phyloP scores from a whole-genome alignment of 495 filamentous ascomycete genomes.

The Daldinia concentrica region DNA sequence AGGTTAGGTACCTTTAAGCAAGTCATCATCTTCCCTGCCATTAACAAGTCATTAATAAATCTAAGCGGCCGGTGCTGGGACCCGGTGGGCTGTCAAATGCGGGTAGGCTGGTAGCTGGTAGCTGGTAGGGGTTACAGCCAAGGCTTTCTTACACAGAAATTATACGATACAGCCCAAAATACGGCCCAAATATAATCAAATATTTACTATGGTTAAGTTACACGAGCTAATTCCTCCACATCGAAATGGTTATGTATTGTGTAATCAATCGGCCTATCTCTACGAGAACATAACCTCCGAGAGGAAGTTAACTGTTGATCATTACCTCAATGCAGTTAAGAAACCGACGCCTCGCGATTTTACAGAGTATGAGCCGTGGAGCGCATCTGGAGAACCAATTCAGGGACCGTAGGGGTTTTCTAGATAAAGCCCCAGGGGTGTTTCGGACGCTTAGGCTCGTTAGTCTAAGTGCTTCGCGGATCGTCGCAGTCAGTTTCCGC shows the following conservation, averaged over 20 bases:
- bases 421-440: conserved; percentile 12
- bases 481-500: conserved; percentile 30
- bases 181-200: background rate
- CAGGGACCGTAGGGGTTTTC: conserved; percentile 14
- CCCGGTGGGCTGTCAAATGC: conserved; percentile 29
- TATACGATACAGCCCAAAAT: conserved; percentile 13
- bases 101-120: conserved; percentile 1
- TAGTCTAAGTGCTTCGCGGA: conserved; percentile 20
- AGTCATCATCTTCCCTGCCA: conserved; percentile 41
- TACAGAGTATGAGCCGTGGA: conserved; percentile 34
- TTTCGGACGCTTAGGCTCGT: conserved; percentile 18
- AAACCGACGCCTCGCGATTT: conserved; percentile 10
- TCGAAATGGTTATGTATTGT: conserved; percentile 1
- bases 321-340: conserved; percentile 14
- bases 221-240: conserved; percentile 6
- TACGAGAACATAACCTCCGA: conserved; percentile 9
- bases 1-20: no score
- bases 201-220: background rate
- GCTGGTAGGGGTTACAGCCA: background rate
- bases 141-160: background rate
- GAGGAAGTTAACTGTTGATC: conserved; percentile 8
- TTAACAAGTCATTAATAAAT: conserved; percentile 13
- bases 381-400: conserved; percentile 34
- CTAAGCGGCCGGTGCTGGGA: conserved; percentile 28
- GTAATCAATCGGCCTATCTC: background rate